Percentiles rank a stretch among this genome's conserved stretches.
These are phyloP conservation scores for Bruguiera hainesii DNA, from an alignment of 441 rosid genomes.

Conservation along the genomic window DNA sequence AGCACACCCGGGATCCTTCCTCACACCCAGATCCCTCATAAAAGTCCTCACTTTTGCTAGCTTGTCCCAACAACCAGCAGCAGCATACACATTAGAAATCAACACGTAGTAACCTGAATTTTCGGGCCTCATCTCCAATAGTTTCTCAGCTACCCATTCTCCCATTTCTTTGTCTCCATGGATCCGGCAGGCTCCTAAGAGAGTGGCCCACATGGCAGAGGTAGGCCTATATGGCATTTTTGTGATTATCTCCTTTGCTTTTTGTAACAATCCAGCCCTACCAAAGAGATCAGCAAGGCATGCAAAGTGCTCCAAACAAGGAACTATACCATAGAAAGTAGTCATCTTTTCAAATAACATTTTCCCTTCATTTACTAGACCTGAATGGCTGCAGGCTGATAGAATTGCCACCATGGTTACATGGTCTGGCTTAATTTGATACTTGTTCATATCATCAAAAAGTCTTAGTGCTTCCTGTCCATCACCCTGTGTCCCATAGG, in stretches of 20 bases:
- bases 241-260: constrained; percentile 47
- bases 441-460: constrained; percentile 51
- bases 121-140: constrained; percentile 56
- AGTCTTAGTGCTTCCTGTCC: constrained; percentile 49
- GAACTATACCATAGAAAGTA: constrained; percentile 36
- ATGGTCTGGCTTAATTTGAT: constrained; percentile 59
- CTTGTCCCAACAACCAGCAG: constrained; percentile 61
- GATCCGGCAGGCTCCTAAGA: constrained; percentile 61
- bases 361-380: constrained; percentile 55
- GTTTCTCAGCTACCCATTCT: constrained; percentile 72
- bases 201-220: constrained; percentile 66
- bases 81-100: constrained; percentile 67
- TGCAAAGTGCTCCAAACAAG: constrained; percentile 54
- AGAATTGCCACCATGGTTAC: constrained; percentile 72
- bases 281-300: constrained; percentile 83
- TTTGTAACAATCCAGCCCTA: constrained; percentile 59
- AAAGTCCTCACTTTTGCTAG: constrained; percentile 54
- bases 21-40: constrained; percentile 65
- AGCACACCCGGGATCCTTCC: constrained; percentile 68
- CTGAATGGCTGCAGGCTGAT: constrained; percentile 82
- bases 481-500: constrained; percentile 68
- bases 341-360: constrained; percentile 48
- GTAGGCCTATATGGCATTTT: constrained; percentile 57
- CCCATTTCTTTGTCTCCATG: constrained; percentile 52
- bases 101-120: constrained; percentile 59